Evolutionary conservation across 2,329 filamentous ascomycete species (phyloP), one percentile per base, ranked within the genome.

Genomic region (Colletotrichum camelliae): DNA sequence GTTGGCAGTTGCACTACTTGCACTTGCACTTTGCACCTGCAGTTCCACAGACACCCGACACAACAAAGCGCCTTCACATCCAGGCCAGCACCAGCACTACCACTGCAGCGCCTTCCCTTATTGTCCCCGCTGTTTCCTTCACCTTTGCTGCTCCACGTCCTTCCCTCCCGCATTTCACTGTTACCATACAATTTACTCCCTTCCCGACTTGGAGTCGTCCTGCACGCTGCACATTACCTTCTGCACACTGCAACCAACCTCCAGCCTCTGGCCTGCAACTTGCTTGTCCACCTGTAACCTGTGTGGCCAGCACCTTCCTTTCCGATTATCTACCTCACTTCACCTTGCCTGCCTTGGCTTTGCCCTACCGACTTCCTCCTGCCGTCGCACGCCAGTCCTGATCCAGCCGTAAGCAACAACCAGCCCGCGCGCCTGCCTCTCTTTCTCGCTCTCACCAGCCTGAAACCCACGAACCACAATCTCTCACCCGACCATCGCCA

Each of bases 341-440:
- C 48, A 16, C 29, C 57, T 52, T 21, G 48, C 27, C 66, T 70
- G 43, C 61, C 71, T 74, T 35, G 27, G 67, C 57, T 55, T 70
- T 75, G 43, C 43, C 43, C 5, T 75, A 55, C 61, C 39, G 43
- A 16, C 43, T 72, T 72, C 39, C 37, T 67, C 66, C 21, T 35
- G 31, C 68, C 2, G 55, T 72, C 68, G 35, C 67, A 70, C 72
- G 61, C 64, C 62, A 58, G 58, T 31, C 31, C 58, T 31, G 27
- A 48, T 27, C 62, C 39, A 68, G 21, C 74, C 15, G 64, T 64
- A 65, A 66, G 64, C 58, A 72, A 73, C 57, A 55, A 73, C 57
- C 62, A 21, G 24, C 29, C 29, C 37, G 43, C 29, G 37, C 68
- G 31, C 31, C 52, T 52, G 35, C 43, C 52, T 72, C 39, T 55